Conservation (phyloP, 2,329 filamentous ascomycete species). For the Xylariaceae sp. region DNA sequence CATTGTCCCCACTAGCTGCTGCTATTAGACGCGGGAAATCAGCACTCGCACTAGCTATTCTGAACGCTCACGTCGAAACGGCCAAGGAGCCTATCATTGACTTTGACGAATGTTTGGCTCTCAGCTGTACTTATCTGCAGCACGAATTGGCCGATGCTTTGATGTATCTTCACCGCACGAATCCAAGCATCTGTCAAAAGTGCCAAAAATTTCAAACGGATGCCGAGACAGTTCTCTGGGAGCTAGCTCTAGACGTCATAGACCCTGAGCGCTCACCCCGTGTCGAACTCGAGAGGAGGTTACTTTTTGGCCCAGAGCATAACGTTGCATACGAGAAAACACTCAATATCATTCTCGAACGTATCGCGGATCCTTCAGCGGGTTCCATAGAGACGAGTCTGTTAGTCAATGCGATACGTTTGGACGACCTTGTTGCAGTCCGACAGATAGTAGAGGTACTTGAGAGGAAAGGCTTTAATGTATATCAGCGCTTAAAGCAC, state of each 20-base stretch:
- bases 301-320: background rate
- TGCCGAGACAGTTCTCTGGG: background rate
- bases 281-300: background rate
- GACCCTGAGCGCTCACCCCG: no score
- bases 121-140: conserved; percentile 3
- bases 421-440: background rate
- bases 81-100: conserved; percentile 1
- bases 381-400: background rate
- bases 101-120: background rate
- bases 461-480: background rate
- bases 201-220: background rate
- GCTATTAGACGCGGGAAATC: conserved; percentile 4
- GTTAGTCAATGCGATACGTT: background rate
- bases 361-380: background rate
- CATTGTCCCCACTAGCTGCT: conserved; percentile 2
- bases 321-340: background rate
- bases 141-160: background rate
- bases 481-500: background rate
- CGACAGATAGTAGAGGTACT: background rate
- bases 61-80: background rate
- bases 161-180: background rate
- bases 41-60: background rate
- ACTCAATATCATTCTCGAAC: background rate
- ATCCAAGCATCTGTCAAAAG: background rate
- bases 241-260: background rate